Evolutionary conservation across 257 asterid species (phyloP).

Genomic region (Nicotiana otophora): DNA sequence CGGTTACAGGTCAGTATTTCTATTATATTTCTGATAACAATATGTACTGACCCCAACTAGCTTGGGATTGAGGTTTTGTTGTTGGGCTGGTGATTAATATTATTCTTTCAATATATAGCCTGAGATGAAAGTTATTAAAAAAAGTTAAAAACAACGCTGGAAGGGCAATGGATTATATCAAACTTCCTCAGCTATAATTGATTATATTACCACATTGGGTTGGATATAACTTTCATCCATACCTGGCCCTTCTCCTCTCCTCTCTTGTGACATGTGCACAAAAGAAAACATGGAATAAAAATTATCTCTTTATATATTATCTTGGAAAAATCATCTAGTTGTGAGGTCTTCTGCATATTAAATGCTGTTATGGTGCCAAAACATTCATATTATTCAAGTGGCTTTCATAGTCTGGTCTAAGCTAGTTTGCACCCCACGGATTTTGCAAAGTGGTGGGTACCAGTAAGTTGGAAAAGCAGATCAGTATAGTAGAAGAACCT

Average conservation of each 20-base stretch:
- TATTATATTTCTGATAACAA: conserved; percentile 8
- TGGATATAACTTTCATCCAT: neutral
- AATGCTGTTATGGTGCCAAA: neutral
- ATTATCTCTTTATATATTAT: neutral
- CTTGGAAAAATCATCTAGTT: neutral
- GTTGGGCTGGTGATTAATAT: neutral
- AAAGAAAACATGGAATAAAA: neutral
- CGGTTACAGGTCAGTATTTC: conserved; percentile 67
- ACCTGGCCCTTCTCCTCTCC: neutral
- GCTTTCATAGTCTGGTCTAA: neutral
- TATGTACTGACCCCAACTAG: neutral
- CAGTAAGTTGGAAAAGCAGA: neutral
- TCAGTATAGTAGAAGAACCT: neutral
- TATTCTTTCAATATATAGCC: neutral
- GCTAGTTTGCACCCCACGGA: neutral
- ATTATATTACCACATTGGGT: neutral
- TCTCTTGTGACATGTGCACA: neutral
- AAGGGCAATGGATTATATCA: neutral
- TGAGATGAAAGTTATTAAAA: neutral
- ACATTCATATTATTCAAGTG: conserved; percentile 2
- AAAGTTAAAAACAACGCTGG: neutral
- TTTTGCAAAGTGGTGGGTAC: neutral
- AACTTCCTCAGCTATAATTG: neutral
- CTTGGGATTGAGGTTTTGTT: neutral
- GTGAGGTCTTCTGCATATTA: neutral